phyloP scores from a whole-genome alignment of 129 eudicot species.

The Tagetes erecta region DNA sequence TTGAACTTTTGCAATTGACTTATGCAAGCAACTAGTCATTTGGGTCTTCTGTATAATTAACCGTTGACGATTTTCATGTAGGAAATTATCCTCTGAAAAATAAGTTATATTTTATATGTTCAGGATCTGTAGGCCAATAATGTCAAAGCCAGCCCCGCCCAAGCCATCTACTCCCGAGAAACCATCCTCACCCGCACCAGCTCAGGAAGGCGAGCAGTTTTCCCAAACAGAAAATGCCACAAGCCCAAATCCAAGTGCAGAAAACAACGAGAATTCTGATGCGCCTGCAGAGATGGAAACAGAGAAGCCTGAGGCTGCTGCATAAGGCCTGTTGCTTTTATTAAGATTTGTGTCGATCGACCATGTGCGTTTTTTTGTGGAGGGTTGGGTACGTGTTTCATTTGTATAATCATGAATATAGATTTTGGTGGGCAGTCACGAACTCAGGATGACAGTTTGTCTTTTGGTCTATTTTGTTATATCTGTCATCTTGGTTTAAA shows the following conservation, averaged over 20 bases:
- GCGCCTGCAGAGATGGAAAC: conserved; percentile 69
- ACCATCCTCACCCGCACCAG: conserved; percentile 48
- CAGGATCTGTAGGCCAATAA: conserved; percentile 87
- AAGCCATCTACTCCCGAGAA: conserved; percentile 75
- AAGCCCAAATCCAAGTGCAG: conserved; percentile 35
- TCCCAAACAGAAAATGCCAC: conserved; percentile 34
- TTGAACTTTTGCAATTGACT: not conserved
- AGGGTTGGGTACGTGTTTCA: conserved; percentile 11
- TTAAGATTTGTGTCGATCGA: conserved; percentile 4
- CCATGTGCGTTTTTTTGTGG: conserved; percentile 17
- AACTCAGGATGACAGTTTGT: not conserved
- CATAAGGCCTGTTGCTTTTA: conserved; percentile 14
- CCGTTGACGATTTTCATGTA: not conserved
- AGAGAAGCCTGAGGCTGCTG: conserved; percentile 55
- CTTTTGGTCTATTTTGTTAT: conserved; percentile 30
- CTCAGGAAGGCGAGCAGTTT: conserved; percentile 47
- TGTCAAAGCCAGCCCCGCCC: conserved; percentile 86
- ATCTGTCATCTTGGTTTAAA: conserved; percentile 20
- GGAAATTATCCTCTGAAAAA: not conserved
- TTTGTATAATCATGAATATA: conserved; percentile 36
- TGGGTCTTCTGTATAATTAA: not conserved
- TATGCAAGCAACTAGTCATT: not conserved
- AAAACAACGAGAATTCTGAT: conserved; percentile 16
- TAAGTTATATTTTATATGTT: not conserved
- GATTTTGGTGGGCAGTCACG: conserved; percentile 20